Evolutionary conservation across 2,329 filamentous ascomycete species (phyloP), one percentile per base, ranked within the genome.

Genomic region (Aschersonia sp.): DNA sequence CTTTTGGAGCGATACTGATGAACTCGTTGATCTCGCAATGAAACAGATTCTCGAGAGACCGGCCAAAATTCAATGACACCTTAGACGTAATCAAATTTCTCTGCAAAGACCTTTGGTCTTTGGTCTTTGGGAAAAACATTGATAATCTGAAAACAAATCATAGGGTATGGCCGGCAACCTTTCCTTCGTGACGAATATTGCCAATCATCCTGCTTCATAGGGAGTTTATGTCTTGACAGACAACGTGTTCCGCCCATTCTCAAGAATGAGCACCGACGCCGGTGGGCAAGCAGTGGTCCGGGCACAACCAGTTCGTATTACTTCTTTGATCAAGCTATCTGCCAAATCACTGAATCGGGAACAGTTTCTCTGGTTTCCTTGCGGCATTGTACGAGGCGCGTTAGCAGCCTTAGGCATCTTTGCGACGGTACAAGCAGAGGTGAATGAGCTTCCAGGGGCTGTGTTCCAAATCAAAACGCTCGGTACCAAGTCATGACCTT

Each of bases 61-160:
- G 87, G 46, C 87, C 90, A 41, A 84, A 88, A 45, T 94, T 95
- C 61, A 86, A 83, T 51, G 88, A 95, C 57, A 89, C 89, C 4
- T 78, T 98, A 41, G 92, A 97, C 61, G 84, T 89, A 45, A 98
- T 98, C 63, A 98, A 98, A 64, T 97, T 98, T 60, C 73, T 98
- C 45, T 98, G 92, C 77, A 98, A 98, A 70, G 92, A 98, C 64
- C 74, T 98, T 43, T 98, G 92, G 92, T 88, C 81, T 35, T 73
- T 97, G 22, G 78, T 95, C 12, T 98, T 95, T 66, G 77, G 86
- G 62, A 98, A 98, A 67, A 94, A 97, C 64, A 87, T 98, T 59
- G 92, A 98, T 66, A 98, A 98, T 62, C 74, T 98, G 44, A 98
- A 98, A 68, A 98, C 92, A 7, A 98, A 98, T 61, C 92, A 98